Conservation (phyloP, 345 rosid species). For the Eucalyptus cloeziana region DNA sequence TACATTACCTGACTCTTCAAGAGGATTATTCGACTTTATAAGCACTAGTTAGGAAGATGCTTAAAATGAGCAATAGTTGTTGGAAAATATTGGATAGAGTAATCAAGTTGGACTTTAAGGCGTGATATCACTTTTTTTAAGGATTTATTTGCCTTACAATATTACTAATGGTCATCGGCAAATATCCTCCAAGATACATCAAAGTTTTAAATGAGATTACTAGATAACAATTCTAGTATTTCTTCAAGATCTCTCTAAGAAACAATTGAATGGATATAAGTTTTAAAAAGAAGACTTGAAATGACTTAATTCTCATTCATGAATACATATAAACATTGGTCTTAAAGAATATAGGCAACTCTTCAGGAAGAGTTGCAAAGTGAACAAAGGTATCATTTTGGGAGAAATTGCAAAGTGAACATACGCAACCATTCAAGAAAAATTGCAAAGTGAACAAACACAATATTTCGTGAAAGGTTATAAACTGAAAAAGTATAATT, state of each 20-base stretch:
- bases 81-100: too few species aligned
- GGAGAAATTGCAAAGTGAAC: too few species aligned
- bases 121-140: accelerated
- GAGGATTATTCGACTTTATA: too few species aligned
- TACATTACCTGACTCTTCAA: accelerated
- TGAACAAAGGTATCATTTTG: accelerated
- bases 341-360: accelerated
- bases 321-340: accelerated
- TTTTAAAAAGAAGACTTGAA: too few species aligned
- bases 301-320: too few species aligned
- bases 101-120: accelerated
- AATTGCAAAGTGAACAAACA: too few species aligned
- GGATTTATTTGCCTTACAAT: too few species aligned
- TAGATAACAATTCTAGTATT: accelerated
- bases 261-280: accelerated
- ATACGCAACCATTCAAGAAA: accelerated
- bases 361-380: accelerated
- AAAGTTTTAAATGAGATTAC: accelerated
- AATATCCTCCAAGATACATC: accelerated
- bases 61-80: too few species aligned
- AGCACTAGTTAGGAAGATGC: too few species aligned
- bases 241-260: accelerated
- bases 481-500: accelerated
- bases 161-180: accelerated
- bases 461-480: accelerated